Evolutionary conservation across 192 early-diverging fungal species (phyloP).

Genomic region (Linnemannia exigua): DNA sequence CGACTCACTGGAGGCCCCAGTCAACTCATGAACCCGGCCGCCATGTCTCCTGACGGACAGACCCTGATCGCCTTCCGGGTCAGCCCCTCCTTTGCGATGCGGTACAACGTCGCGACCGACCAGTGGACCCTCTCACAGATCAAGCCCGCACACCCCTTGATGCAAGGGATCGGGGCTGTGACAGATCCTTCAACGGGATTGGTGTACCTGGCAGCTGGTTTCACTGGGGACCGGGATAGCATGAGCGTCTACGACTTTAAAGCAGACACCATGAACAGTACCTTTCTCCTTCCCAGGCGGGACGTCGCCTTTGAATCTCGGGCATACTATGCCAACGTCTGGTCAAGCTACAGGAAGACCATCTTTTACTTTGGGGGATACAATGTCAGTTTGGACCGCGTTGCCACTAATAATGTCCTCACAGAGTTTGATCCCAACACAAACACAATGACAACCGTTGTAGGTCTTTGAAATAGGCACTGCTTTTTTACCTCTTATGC

Average conservation of each 20-base stretch:
- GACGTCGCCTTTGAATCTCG: slow-evolving; percentile 1
- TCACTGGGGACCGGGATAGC: slow-evolving; percentile 18
- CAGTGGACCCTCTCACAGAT: slow-evolving; percentile 6
- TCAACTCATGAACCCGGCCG: slow-evolving; percentile 23
- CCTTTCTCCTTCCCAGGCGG: not conserved
- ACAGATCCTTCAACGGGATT: slow-evolving; percentile 27
- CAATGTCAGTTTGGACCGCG: not conserved
- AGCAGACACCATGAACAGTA: slow-evolving; percentile 8
- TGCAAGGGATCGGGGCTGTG: slow-evolving; percentile 42
- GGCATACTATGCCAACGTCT: slow-evolving; percentile 29
- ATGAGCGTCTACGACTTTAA: slow-evolving; percentile 34
- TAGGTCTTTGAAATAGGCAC: slow-evolving; percentile 2
- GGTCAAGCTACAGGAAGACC: slow-evolving; percentile 7
- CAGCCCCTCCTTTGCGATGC: slow-evolving; percentile 19
- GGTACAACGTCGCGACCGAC: slow-evolving; percentile 14
- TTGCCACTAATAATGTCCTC: slow-evolving; percentile 12
- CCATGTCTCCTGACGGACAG: slow-evolving; percentile 20
- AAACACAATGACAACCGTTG: slow-evolving; percentile 1
- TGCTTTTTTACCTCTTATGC: not conserved
- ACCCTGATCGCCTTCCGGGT: slow-evolving; percentile 29
- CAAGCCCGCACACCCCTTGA: not conserved
- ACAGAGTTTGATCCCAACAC: slow-evolving; percentile 36
- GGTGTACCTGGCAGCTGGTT: slow-evolving; percentile 40
- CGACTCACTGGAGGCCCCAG: slow-evolving; percentile 10
- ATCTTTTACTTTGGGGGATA: slow-evolving; percentile 45